phyloP scores from a whole-genome alignment of 805 yeast genomes.

The Wickerhamiella dianesei region DNA sequence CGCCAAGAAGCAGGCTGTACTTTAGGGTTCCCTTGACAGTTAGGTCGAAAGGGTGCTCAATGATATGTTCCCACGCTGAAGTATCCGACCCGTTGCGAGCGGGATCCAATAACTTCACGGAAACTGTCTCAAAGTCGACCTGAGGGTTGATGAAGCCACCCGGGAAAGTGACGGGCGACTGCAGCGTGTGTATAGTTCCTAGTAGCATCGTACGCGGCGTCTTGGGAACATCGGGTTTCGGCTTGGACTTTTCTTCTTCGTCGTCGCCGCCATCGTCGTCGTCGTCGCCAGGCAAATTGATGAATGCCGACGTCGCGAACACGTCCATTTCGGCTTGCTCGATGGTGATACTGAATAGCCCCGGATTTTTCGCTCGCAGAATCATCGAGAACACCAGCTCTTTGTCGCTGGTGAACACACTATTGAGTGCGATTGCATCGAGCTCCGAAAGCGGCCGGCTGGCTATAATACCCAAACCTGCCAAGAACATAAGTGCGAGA shows the following conservation, averaged over 20 bases:
- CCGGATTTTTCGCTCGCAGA: slow-evolving; percentile 77
- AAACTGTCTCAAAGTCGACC: slow-evolving; percentile 49
- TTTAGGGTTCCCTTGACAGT: slow-evolving; percentile 70
- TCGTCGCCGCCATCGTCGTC: neutral
- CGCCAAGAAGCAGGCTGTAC: slow-evolving; percentile 55
- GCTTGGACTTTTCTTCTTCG: slow-evolving; percentile 10
- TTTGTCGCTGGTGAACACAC: slow-evolving; percentile 67
- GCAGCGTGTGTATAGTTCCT: slow-evolving; percentile 55
- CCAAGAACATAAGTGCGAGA: slow-evolving; percentile 48
- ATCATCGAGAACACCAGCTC: slow-evolving; percentile 70
- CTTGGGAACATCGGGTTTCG: slow-evolving; percentile 6
- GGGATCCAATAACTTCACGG: slow-evolving; percentile 59
- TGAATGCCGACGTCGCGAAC: slow-evolving; percentile 37
- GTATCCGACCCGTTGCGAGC: slow-evolving; percentile 33
- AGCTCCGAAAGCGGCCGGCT: slow-evolving; percentile 69
- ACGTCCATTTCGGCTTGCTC: slow-evolving; percentile 63
- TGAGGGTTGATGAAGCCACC: slow-evolving; percentile 63
- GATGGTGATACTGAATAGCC: slow-evolving; percentile 55
- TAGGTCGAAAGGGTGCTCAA: slow-evolving; percentile 71
- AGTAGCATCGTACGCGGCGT: slow-evolving; percentile 54
- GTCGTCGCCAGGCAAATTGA: slow-evolving; percentile 17
- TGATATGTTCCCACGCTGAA: slow-evolving; percentile 51
- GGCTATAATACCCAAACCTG: slow-evolving; percentile 77
- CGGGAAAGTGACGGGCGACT: slow-evolving; percentile 56
- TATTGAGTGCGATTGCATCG: slow-evolving; percentile 45